Percentiles rank a stretch among this genome's conserved stretches.
Conservation (phyloP, 2,329 filamentous ascomycete species). For the Colletotrichum acutatum region DNA sequence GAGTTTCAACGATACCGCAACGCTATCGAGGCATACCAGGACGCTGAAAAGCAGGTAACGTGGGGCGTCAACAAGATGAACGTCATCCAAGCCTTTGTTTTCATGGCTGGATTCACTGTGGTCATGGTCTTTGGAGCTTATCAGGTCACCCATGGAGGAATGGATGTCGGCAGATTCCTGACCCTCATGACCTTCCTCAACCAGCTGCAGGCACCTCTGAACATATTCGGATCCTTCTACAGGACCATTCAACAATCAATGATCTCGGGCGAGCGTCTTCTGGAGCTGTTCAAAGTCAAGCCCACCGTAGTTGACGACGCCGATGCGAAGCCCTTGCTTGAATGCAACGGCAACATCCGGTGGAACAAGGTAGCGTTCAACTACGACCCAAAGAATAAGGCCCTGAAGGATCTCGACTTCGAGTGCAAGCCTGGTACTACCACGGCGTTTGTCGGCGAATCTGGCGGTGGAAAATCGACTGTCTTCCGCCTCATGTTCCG, state of each 20-base stretch:
- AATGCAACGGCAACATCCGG: conserved; percentile 82
- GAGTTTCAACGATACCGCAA: conserved; percentile 79
- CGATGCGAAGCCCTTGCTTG: conserved; percentile 68
- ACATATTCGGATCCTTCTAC: conserved; percentile 96
- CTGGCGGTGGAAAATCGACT: conserved; percentile 96
- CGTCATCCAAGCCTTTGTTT: conserved; percentile 82
- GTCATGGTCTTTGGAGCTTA: conserved; percentile 81
- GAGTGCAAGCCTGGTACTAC: conserved; percentile 90
- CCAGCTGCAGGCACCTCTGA: conserved; percentile 82
- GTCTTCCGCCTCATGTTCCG: conserved; percentile 95
- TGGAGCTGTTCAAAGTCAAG: conserved; percentile 96
- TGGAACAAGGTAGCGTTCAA: conserved; percentile 93
- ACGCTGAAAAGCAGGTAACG: conserved; percentile 79
- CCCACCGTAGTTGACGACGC: conserved; percentile 88
- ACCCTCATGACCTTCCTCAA: conserved; percentile 80
- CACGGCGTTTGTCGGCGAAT: conserved; percentile 95
- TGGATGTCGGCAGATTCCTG: conserved; percentile 78
- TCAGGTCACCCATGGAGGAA: conserved; percentile 76
- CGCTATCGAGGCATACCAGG: conserved; percentile 78
- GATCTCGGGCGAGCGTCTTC: conserved; percentile 95
- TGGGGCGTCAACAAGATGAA: conserved; percentile 84
- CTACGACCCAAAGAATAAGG: conserved; percentile 88
- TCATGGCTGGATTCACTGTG: conserved; percentile 79
- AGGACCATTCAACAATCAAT: conserved; percentile 94
- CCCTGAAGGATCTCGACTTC: conserved; percentile 85